Percentiles rank a stretch among this genome's conserved stretches.
Conservation (phyloP, 2,329 filamentous ascomycete genomes). For the Paecilomyces dactylethromorphus region DNA sequence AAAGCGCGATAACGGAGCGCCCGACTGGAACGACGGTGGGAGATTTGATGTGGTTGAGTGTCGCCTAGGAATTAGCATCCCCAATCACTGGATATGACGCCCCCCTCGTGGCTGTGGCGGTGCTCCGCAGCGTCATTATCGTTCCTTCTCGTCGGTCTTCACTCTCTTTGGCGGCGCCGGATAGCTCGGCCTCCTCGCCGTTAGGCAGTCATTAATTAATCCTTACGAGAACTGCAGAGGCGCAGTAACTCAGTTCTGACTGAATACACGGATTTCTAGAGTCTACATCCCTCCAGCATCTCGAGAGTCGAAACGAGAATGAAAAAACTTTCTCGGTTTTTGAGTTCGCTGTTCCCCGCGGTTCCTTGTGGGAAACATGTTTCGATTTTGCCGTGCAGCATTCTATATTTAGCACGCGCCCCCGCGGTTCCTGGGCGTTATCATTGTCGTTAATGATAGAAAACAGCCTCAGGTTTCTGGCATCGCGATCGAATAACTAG, state of each 20-base stretch:
- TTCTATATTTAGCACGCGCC: neutral
- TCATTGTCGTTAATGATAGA: neutral
- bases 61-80: neutral
- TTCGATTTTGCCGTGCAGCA: neutral
- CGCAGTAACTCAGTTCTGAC: neutral
- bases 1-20: neutral
- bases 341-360: neutral
- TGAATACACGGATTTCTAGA: neutral
- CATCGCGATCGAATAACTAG: no score
- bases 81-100: neutral
- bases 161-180: neutral
- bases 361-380: neutral
- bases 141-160: neutral
- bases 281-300: neutral
- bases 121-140: neutral
- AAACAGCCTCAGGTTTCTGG: neutral
- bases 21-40: neutral
- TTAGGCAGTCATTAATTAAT: neutral
- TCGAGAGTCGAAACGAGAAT: neutral
- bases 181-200: neutral
- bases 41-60: neutral
- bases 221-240: neutral
- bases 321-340: neutral
- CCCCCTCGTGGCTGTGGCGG: neutral
- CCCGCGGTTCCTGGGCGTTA: neutral